Conservation (phyloP, 371 early-diverging fungal species). For the Chytridiales sp. region DNA sequence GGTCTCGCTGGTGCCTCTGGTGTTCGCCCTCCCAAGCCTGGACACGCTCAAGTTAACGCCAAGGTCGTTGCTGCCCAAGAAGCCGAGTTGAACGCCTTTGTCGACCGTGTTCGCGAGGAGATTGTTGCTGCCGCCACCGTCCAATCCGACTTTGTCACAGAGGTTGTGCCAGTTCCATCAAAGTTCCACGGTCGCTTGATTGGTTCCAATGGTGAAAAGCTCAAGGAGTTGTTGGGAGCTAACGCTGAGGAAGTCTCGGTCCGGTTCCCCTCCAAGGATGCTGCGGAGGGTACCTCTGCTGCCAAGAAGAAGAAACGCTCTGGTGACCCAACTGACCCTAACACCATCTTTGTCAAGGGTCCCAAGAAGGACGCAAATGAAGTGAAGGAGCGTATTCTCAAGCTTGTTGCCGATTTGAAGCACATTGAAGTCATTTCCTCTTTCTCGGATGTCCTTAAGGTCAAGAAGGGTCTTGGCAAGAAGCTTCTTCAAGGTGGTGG, state of each 20-base stretch:
- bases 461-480: conserved; percentile 55
- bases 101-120: conserved; percentile 68
- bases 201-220: conserved; percentile 69
- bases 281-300: conserved; percentile 15
- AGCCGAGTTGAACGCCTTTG: conserved; percentile 51
- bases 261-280: conserved; percentile 61
- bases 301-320: conserved; percentile 41
- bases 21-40: conserved; percentile 31
- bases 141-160: conserved; percentile 65
- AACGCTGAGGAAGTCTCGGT: conserved; percentile 68
- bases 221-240: conserved; percentile 58
- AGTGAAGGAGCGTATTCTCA: conserved; percentile 62
- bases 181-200: conserved; percentile 77
- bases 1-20: conserved; percentile 13
- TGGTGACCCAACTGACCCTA: conserved; percentile 38
- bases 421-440: conserved; percentile 68
- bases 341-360: conserved; percentile 78
- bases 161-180: conserved; percentile 61
- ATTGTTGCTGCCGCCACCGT: conserved; percentile 47
- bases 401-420: conserved; percentile 65
- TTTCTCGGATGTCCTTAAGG: conserved; percentile 64
- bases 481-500: conserved; percentile 30
- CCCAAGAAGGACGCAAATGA: conserved; percentile 72
- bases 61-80: conserved; percentile 50
- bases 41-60: conserved; percentile 39